A percentile compares a stretch with the other conserved stretches of the same genome.
Conservation (phyloP, 164 flowering plant genomes). For the Umbellularia californica region DNA sequence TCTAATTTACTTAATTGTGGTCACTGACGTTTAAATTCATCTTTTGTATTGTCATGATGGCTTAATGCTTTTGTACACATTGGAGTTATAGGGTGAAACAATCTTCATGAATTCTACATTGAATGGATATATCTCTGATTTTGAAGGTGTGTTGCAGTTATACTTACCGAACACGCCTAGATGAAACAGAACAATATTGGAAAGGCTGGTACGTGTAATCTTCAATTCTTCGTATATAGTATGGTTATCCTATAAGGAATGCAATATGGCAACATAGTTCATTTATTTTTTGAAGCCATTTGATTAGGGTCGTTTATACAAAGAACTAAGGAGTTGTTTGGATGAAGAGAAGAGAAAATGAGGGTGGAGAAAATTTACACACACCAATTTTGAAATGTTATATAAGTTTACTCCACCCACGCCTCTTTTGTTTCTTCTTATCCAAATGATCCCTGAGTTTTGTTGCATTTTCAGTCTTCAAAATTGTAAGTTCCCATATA, state of each 20-base stretch:
- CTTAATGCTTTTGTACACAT: neutral
- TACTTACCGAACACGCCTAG: conserved; percentile 61
- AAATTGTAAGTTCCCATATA: too few relatives aligned
- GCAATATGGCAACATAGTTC: neutral
- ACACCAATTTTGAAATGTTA: too few relatives aligned
- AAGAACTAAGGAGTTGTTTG: neutral
- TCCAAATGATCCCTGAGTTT: too few relatives aligned
- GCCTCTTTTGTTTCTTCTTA: too few relatives aligned
- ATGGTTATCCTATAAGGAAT: neutral
- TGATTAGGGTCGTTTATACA: neutral
- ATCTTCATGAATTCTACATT: neutral
- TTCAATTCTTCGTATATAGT: neutral
- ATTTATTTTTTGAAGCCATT: too few relatives aligned
- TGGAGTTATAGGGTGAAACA: conserved; percentile 4
- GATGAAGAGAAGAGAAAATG: too few relatives aligned
- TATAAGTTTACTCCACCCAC: too few relatives aligned
- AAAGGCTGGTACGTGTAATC: conserved; percentile 67
- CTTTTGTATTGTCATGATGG: neutral
- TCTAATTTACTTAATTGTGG: neutral
- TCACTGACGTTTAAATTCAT: neutral
- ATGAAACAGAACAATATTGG: conserved; percentile 92
- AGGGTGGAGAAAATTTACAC: too few relatives aligned
- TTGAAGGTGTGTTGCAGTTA: conserved; percentile 57
- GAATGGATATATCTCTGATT: conserved; percentile 14
- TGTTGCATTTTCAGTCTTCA: too few relatives aligned